A percentile compares a stretch with the other conserved stretches of the same genome.
Evolutionary conservation across 768 basidiomycete genomes (phyloP).

Genomic region (Hygrocybe punicea): DNA sequence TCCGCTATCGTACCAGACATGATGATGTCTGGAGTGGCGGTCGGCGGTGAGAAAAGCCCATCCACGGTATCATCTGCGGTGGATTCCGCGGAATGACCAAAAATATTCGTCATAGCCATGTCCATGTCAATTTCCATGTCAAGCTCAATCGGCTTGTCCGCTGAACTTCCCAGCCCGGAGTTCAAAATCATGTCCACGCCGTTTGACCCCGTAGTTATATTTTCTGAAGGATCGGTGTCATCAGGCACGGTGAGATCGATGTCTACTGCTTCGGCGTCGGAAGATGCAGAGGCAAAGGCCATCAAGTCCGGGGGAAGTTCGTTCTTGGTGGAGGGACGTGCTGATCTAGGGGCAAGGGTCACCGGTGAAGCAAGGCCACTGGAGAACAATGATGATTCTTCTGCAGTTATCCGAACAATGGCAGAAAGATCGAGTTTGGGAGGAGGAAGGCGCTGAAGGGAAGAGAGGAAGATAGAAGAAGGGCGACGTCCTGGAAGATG

Average conservation of each 20-base stretch:
- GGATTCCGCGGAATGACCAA: conserved; percentile 46
- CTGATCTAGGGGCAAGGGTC: conserved; percentile 77
- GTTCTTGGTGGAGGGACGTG: conserved; percentile 51
- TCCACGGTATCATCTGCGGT: conserved; percentile 39
- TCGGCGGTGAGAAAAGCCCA: conserved; percentile 51
- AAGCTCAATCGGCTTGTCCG: conserved; percentile 79
- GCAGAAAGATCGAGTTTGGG: conserved; percentile 82
- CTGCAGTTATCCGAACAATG: conserved; percentile 59
- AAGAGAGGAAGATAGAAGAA: conserved; percentile 77
- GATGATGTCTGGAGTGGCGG: conserved; percentile 19
- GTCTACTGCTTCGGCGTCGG: conserved; percentile 37
- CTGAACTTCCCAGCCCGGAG: conserved; percentile 53
- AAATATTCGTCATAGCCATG: conserved; percentile 56
- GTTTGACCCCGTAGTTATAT: conserved; percentile 4
- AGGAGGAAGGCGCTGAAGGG: conserved; percentile 66
- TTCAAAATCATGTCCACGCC: conserved; percentile 35
- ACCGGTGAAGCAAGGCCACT: conserved; percentile 74
- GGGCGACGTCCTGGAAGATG: conserved; percentile 50
- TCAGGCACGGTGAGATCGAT: conserved; percentile 60
- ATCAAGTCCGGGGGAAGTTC: conserved; percentile 65
- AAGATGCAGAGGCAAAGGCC: conserved; percentile 50
- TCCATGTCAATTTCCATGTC: conserved; percentile 74
- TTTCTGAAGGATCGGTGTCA: conserved; percentile 18
- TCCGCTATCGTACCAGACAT: conserved; percentile 8
- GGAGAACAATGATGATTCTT: conserved; percentile 56